Conservation (phyloP, 495 filamentous ascomycete genomes). For the Penicillium crystallinum region DNA sequence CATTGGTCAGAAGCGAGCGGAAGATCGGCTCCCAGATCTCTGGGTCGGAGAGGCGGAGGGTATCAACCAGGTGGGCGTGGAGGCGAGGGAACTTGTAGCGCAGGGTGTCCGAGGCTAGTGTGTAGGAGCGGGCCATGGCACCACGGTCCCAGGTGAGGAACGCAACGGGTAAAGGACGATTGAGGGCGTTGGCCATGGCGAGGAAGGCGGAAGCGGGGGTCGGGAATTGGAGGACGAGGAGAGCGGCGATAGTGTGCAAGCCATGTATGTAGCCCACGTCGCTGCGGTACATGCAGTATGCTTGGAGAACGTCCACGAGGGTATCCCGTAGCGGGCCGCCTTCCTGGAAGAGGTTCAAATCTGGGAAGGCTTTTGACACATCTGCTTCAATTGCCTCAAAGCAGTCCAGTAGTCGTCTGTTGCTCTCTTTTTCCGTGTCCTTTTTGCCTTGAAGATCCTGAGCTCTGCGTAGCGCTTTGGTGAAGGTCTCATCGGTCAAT, state of each 20-base stretch:
- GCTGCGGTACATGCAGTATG: conserved; percentile 88
- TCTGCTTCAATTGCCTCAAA: conserved; percentile 68
- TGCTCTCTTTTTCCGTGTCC: conserved; percentile 45
- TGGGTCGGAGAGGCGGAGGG: conserved; percentile 38
- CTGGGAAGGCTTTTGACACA: conserved; percentile 65
- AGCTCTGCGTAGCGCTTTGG: conserved; percentile 71
- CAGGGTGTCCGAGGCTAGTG: conserved; percentile 65
- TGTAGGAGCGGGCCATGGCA: conserved; percentile 67
- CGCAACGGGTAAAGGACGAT: conserved; percentile 79
- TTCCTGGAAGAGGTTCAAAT: conserved; percentile 78
- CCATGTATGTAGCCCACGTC: conserved; percentile 90
- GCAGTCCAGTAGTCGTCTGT: conserved; percentile 50
- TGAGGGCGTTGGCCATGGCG: conserved; percentile 80
- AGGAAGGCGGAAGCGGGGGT: conserved; percentile 70
- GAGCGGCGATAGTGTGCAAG: conserved; percentile 79
- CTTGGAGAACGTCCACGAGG: conserved; percentile 75
- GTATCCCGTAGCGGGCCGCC: conserved; percentile 69
- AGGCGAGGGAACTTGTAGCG: conserved; percentile 67
- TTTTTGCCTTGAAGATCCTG: conserved; percentile 54
- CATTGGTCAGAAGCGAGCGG: conserved; percentile 51
- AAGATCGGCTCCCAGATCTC: conserved; percentile 56
- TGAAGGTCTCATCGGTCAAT: conserved; percentile 69
- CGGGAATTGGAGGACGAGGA: conserved; percentile 80
- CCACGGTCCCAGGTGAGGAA: conserved; percentile 75
- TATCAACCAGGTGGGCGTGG: conserved; percentile 58